Evolutionary conservation across 805 yeast species (phyloP), one percentile per base, ranked within the genome.

Genomic region (Candida caryicola): DNA sequence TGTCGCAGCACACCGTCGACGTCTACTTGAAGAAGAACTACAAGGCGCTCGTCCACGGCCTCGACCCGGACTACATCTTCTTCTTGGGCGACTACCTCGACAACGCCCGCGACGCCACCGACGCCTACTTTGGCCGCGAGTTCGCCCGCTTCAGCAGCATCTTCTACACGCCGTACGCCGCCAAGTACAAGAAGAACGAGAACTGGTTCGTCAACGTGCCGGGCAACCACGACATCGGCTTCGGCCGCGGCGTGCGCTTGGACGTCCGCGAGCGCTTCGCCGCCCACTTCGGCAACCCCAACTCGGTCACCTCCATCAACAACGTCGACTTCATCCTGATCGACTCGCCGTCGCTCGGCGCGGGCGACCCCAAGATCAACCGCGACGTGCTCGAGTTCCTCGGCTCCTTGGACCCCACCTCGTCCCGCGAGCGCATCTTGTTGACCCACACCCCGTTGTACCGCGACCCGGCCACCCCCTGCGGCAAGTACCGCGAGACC

Each of bases 61-160:
- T 67, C 33, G 40, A 50, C 31, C 73, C 74, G 2, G 62, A 67
- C 34, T 60, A 60, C 41, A 47, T 68, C 21, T 51, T 66, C 37
- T 69, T 68, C 44, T 47, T 69, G 41, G 74, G 74, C 7, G 74
- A 69, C 43, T 65, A 61, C 35, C 47, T 68, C 31, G 74, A 69
- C 43, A 68, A 69, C 41, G 74, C 71, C 8, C 50, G 74, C 19
- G 60, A 57, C 33, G 44, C 63, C 23, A 38, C 44, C 15, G 60
- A 65, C 34, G 47, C 40, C 23, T 69, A 68, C 50, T 69, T 54
- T 41, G 33, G 44, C 5, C 33, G 36, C 5, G 60, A 69, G 45
- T 45, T 50, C 27, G 33, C 41, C 17, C 56, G 74, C 28, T 69
- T 69, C 47, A 52, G 58, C 23, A 37, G 44, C 5, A 60, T 69